phyloP scores from a whole-genome alignment of 2,329 filamentous ascomycete genomes.

The Phialophora macrospora region DNA sequence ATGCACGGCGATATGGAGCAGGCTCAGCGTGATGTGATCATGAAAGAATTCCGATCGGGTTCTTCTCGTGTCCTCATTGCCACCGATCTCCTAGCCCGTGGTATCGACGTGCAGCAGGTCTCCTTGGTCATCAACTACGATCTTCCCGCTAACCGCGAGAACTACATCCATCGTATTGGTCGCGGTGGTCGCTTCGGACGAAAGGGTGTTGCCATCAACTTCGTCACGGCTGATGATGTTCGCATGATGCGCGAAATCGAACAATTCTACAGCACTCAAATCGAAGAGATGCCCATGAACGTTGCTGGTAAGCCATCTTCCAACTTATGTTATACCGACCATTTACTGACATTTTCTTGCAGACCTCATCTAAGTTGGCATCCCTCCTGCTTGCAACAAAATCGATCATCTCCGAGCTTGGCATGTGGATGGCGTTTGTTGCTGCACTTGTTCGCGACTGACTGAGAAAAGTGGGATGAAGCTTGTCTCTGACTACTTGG shows the following conservation, averaged over 20 bases:
- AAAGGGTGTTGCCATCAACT: slow-evolving; percentile 99
- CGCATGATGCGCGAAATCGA: slow-evolving; percentile 99
- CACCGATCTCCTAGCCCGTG: slow-evolving; percentile 96
- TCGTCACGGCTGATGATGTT: slow-evolving; percentile 97
- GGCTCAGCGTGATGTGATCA: slow-evolving; percentile 95
- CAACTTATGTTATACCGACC: slow-evolving; percentile 14
- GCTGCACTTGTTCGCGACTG: slow-evolving; percentile 30
- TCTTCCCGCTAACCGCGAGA: slow-evolving; percentile 97
- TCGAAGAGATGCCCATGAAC: slow-evolving; percentile 99
- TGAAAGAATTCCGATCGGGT: slow-evolving; percentile 99
- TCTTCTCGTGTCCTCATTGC: slow-evolving; percentile 98
- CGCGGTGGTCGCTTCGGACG: slow-evolving; percentile 99
- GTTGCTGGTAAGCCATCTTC: slow-evolving; percentile 62
- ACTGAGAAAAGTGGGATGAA: slow-evolving; percentile 43
- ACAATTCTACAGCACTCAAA: slow-evolving; percentile 99
- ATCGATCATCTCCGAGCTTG: slow-evolving; percentile 23
- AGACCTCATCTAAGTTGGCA: slow-evolving; percentile 42
- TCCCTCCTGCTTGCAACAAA: slow-evolving; percentile 19
- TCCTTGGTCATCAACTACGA: slow-evolving; percentile 99
- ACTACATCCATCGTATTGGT: slow-evolving; percentile 99
- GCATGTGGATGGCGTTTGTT: slow-evolving; percentile 41
- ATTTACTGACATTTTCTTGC: slow-evolving; percentile 25
- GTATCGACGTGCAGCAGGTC: slow-evolving; percentile 99
- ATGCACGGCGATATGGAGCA: slow-evolving; percentile 99
- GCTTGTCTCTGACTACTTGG: slow-evolving; percentile 41